Conservation (phyloP, 1,284 basidiomycete genomes). For the Trametes polyzona region DNA sequence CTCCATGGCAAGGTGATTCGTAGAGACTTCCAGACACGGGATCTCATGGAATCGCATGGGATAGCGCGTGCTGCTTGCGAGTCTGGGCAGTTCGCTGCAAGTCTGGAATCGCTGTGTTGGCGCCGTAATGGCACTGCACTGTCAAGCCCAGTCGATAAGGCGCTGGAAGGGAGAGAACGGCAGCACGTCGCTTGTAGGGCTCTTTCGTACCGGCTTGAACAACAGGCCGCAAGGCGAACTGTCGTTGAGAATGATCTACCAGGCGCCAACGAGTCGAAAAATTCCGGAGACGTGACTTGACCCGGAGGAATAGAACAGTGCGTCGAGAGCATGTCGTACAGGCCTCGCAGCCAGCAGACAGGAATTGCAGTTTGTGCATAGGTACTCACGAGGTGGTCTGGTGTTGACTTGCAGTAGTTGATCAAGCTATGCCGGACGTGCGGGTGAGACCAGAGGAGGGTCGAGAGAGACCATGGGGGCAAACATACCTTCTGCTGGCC, state of each 20-base stretch:
- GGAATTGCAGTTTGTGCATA: neutral
- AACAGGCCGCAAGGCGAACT: neutral
- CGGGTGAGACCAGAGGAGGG: neutral
- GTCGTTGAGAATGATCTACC: neutral
- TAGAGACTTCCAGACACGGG: no score
- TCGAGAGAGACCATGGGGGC: constrained; percentile 23
- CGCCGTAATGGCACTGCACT: neutral
- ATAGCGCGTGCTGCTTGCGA: neutral
- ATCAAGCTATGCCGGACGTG: constrained; percentile 58
- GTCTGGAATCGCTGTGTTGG: neutral
- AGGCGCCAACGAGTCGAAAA: constrained; percentile 7
- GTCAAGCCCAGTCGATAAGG: neutral
- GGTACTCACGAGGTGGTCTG: constrained; percentile 31
- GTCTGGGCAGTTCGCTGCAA: neutral
- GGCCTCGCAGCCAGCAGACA: neutral
- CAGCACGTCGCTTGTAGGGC: neutral
- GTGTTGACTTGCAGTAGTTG: constrained; percentile 48
- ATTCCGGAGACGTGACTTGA: neutral
- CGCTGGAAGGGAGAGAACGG: neutral
- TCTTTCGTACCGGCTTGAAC: neutral
- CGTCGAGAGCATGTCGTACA: neutral
- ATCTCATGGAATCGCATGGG: constrained; percentile 67
- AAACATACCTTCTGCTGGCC: constrained; percentile 63
- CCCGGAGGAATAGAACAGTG: neutral
- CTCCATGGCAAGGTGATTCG: no score